Percentiles rank a stretch among this genome's conserved stretches.
These are phyloP conservation scores for Pythium volutum DNA, from an alignment of 352 stramenopile species.

Conservation along the genomic window DNA sequence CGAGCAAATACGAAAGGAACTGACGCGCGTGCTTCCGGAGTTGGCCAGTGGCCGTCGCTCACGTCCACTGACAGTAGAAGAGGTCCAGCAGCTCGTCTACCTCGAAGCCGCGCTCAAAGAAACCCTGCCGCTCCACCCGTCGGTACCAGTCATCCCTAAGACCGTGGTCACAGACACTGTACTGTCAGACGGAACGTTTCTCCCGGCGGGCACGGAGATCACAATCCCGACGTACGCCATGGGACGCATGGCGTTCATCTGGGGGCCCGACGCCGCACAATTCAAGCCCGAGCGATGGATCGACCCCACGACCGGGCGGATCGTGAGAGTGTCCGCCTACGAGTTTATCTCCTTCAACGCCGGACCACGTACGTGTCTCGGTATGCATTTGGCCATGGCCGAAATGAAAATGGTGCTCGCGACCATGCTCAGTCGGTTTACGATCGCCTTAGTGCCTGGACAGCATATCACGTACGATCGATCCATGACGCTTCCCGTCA, in stretches of 20 bases:
- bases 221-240: slow-evolving; percentile 31
- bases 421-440: slow-evolving; percentile 53
- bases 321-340: slow-evolving; percentile 36
- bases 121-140: slow-evolving; percentile 39
- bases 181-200: slow-evolving; percentile 32
- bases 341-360: slow-evolving; percentile 71
- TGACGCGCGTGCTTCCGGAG: slow-evolving; percentile 29
- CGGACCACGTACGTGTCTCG: slow-evolving; percentile 48
- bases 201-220: slow-evolving; percentile 19
- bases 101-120: slow-evolving; percentile 45
- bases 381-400: slow-evolving; percentile 61
- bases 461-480: slow-evolving; percentile 39
- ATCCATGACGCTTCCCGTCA: slow-evolving; percentile 53
- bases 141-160: slow-evolving; percentile 36
- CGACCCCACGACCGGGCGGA: slow-evolving; percentile 13
- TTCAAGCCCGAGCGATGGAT: slow-evolving; percentile 40
- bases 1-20: slow-evolving; percentile 42
- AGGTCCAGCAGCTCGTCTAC: slow-evolving; percentile 43
- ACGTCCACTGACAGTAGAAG: slow-evolving; percentile 33
- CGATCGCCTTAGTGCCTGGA: slow-evolving; percentile 32
- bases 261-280: slow-evolving; percentile 30
- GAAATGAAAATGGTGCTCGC: slow-evolving; percentile 74
- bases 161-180: slow-evolving; percentile 23
- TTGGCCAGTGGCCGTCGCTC: slow-evolving; percentile 2
- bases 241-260: slow-evolving; percentile 29